Evolutionary conservation across 345 rosid species (phyloP).

Genomic region (Melaleuca quinquenervia): DNA sequence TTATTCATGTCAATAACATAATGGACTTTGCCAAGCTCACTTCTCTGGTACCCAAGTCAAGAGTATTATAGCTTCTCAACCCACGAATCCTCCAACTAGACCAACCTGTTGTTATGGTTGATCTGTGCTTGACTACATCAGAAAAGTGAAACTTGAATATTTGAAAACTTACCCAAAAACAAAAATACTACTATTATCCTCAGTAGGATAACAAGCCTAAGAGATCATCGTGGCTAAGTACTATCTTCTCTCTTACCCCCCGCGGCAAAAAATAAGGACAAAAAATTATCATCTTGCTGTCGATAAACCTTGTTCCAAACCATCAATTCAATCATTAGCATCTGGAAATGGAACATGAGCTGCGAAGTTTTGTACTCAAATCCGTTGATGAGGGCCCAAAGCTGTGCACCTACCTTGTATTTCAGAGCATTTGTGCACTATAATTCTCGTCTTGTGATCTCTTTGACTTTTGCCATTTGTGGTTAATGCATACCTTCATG

Average conservation of each 20-base stretch:
- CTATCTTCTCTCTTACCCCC: not conserved
- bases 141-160: not conserved
- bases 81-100: not conserved
- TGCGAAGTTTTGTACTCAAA: not conserved
- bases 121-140: not conserved
- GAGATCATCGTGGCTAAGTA: not conserved
- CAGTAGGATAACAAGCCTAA: not conserved
- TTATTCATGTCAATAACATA: not conserved
- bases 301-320: not conserved
- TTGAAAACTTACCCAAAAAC: not conserved
- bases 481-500: not conserved
- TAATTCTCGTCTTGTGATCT: not conserved
- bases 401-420: not conserved
- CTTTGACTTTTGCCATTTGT: not conserved
- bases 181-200: not conserved
- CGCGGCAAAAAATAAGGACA: accelerated
- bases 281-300: not conserved
- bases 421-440: not conserved
- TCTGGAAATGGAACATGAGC: not conserved
- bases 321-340: not conserved
- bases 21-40: not conserved
- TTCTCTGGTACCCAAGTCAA: not conserved
- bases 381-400: not conserved
- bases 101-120: too few relatives aligned
- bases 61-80: not conserved